Conservation (phyloP, 2,329 filamentous ascomycete species). For the Pseudogymnoascus destructans region DNA sequence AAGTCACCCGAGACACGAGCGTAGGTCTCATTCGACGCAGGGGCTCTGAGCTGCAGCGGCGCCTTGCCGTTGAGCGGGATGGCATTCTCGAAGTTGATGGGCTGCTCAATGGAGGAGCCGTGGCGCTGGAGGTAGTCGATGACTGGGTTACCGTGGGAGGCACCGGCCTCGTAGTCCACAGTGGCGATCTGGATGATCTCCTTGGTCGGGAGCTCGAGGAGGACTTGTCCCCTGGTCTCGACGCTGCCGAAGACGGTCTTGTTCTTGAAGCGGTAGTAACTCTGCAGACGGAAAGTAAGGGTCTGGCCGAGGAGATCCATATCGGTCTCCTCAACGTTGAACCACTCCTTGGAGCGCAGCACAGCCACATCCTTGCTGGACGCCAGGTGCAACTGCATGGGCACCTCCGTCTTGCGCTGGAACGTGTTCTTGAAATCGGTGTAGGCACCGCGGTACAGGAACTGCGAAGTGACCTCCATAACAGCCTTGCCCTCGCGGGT, state of each 20-base stretch:
- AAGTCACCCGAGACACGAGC: conserved; percentile 95
- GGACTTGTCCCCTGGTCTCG: conserved; percentile 81
- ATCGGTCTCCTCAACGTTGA: conserved; percentile 72
- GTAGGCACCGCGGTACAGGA: conserved; percentile 88
- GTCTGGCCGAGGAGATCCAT: conserved; percentile 86
- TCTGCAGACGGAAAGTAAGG: conserved; percentile 89
- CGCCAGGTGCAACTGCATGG: conserved; percentile 80
- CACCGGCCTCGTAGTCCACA: conserved; percentile 84
- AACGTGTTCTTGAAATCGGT: conserved; percentile 96
- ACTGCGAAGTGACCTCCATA: conserved; percentile 98
- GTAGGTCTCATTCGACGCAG: conserved; percentile 94
- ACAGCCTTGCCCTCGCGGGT: conserved; percentile 69
- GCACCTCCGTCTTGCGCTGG: conserved; percentile 91
- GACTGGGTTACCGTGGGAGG: conserved; percentile 90
- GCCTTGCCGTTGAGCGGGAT: conserved; percentile 91
- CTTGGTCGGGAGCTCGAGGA: conserved; percentile 90
- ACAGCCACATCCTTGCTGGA: conserved; percentile 88
- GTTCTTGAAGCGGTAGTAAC: conserved; percentile 87
- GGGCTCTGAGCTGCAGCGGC: conserved; percentile 76
- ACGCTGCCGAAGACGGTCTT: conserved; percentile 82
- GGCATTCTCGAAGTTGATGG: conserved; percentile 91
- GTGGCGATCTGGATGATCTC: conserved; percentile 96
- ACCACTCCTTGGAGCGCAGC: conserved; percentile 95
- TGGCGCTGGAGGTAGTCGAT: conserved; percentile 90
- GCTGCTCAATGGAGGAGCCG: conserved; percentile 86